Evolutionary conservation across 768 basidiomycete genomes (phyloP).

Genomic region (Solioccasus polychromus): DNA sequence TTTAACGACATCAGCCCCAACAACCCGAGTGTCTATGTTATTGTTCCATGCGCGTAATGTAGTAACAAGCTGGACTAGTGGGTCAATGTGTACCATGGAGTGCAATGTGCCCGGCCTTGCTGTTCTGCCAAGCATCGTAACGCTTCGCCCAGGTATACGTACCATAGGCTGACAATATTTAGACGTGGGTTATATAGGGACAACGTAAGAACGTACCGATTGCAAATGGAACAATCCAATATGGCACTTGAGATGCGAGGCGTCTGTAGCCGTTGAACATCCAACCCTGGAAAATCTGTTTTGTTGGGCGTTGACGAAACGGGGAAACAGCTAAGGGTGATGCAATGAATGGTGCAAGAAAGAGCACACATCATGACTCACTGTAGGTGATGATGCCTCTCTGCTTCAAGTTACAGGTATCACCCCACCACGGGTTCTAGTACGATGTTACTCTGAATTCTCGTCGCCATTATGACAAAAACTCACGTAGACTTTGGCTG

Average conservation of each 20-base stretch:
- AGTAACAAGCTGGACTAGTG: slow-evolving; percentile 13
- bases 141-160: slow-evolving; percentile 78
- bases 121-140: slow-evolving; percentile 64
- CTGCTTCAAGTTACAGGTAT: slow-evolving; percentile 61
- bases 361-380: slow-evolving; percentile 40
- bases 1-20: no score
- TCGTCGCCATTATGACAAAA: background rate
- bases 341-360: background rate
- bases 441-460: slow-evolving; percentile 3
- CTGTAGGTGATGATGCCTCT: slow-evolving; percentile 81
- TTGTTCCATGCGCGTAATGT: slow-evolving; percentile 8
- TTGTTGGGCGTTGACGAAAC: slow-evolving; percentile 70
- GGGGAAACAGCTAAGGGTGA: slow-evolving; percentile 69
- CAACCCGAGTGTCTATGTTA: slow-evolving; percentile 17
- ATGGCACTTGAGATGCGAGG: slow-evolving; percentile 67
- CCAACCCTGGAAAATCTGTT: slow-evolving; percentile 69
- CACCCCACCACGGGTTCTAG: slow-evolving; percentile 92
- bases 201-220: slow-evolving; percentile 54
- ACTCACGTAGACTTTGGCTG: slow-evolving; percentile 84
- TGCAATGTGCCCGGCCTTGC: slow-evolving; percentile 78
- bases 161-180: slow-evolving; percentile 55
- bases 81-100: slow-evolving; percentile 28
- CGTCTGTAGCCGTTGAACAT: slow-evolving; percentile 86
- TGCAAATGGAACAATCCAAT: slow-evolving; percentile 76
- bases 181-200: background rate